Conservation (phyloP, 352 stramenopile genomes). For the Phytophthora chlamydospora region DNA sequence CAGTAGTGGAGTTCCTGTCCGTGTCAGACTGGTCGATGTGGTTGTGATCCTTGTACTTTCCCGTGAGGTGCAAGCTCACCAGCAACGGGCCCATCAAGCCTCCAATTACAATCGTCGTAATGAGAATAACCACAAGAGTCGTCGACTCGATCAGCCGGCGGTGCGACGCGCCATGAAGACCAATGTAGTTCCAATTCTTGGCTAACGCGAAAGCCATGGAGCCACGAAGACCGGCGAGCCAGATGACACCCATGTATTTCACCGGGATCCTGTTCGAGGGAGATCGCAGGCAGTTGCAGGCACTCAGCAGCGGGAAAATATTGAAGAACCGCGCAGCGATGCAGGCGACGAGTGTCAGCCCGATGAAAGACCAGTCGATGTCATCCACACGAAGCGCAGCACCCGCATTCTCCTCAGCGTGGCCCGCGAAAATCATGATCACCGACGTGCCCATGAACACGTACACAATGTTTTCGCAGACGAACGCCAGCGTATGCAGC, state of each 20-base stretch:
- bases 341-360: conserved; percentile 74
- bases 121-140: conserved; percentile 88
- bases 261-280: conserved; percentile 61
- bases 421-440: conserved; percentile 82
- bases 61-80: conserved; percentile 48
- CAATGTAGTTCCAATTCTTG: conserved; percentile 87
- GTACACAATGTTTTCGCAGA: conserved; percentile 86
- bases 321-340: conserved; percentile 77
- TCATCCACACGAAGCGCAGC: conserved; percentile 73
- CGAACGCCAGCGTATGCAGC: conserved; percentile 82
- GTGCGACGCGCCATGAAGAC: conserved; percentile 67
- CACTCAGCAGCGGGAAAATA: conserved; percentile 73
- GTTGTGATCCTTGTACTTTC: conserved; percentile 44
- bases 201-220: conserved; percentile 93
- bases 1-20: conserved; percentile 43
- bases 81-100: conserved; percentile 79
- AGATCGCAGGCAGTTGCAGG: conserved; percentile 76
- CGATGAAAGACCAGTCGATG: conserved; percentile 84
- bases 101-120: conserved; percentile 85
- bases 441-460: conserved; percentile 90
- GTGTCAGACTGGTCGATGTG: conserved; percentile 45
- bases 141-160: conserved; percentile 86
- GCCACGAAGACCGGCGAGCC: conserved; percentile 93
- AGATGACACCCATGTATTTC: conserved; percentile 89
- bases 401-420: conserved; percentile 61